phyloP scores from a whole-genome alignment of 352 stramenopile species.

The Pythium insidiosum region DNA sequence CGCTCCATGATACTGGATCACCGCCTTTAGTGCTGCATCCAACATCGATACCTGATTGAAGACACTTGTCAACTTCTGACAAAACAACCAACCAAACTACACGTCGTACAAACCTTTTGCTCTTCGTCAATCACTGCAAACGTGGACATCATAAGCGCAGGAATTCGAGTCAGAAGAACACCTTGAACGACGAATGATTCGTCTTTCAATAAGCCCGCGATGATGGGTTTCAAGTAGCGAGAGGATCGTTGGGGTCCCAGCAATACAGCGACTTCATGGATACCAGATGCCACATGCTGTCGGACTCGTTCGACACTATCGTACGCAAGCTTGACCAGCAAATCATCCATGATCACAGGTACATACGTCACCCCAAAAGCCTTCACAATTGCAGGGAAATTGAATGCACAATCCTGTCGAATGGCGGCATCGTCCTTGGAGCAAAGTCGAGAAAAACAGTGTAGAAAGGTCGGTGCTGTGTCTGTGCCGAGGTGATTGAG shows the following conservation, averaged over 20 bases:
- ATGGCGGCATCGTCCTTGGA: slow-evolving; percentile 47
- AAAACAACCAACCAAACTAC: neutral
- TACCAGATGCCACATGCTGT: slow-evolving; percentile 49
- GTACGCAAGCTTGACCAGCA: slow-evolving; percentile 41
- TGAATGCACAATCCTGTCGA: slow-evolving; percentile 62
- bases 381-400: slow-evolving; percentile 74
- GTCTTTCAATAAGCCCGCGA: slow-evolving; percentile 55
- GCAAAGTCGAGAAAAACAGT: slow-evolving; percentile 56
- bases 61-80: neutral
- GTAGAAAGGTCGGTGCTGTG: slow-evolving; percentile 34
- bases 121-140: slow-evolving; percentile 45
- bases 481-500: slow-evolving; percentile 55
- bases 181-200: slow-evolving; percentile 52
- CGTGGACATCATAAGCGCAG: slow-evolving; percentile 40
- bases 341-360: slow-evolving; percentile 61
- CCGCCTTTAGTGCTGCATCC: slow-evolving; percentile 49
- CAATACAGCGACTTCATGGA: slow-evolving; percentile 65
- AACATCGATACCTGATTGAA: slow-evolving; percentile 29
- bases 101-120: slow-evolving; percentile 37
- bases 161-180: slow-evolving; percentile 42
- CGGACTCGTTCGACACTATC: slow-evolving; percentile 24
- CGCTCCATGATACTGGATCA: slow-evolving; percentile 70
- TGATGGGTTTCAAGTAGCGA: slow-evolving; percentile 54
- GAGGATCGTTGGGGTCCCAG: slow-evolving; percentile 47
- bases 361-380: slow-evolving; percentile 48